Base-by-base conservation (phyloP, 106 monocot species). In the Phalaenopsis aphrodite region DNA sequence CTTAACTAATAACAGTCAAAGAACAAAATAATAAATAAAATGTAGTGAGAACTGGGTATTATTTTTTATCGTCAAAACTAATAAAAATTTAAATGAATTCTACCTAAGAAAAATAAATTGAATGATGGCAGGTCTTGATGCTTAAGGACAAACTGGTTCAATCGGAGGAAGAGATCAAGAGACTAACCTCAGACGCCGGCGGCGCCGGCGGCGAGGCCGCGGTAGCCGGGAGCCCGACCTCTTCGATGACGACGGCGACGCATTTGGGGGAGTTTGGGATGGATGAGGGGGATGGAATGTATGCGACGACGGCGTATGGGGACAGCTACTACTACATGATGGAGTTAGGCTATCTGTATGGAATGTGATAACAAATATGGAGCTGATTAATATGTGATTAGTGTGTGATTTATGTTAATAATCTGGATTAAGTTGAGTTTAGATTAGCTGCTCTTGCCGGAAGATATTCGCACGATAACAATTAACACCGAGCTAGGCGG, bases 91-190 rank as follows among this genome's bases (percentile, higher is more conserved):
- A 52, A 52, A 52, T 52, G 52, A 52, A 52, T 61, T 61, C 19
- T 61, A 2, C 10, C 17, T 15, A 76, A 42, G 37, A 42, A 48
- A 48, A 76, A 42, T 37, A 42, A 48, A 48, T 36, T 41, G 15
- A 7, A 37, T 72, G 43, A 11, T 78, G 73, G 47, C 86, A 90
- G 87, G 81, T 85, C 2, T 55, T 90, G 78, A 85, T 77, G 56
- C 76, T 90, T 37, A 83, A 82, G 77, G 81, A 65, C 72, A 66
- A 52, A 81, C 83, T 90, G 3, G 14, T 21, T 56, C 79, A 90
- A 41, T 85, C 87, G 2, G 72, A 84, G 77, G 79, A 87, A 74
- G 83, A 83, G 83, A 87, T 90, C 16, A 78, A 75, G 75, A 82
- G 67, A 74, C 75, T 85, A 5, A 39, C 82, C 41, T 74, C 42